Evolutionary conservation across 176 grass and related monocot species (phyloP), one percentile per base, ranked within the genome.

Genomic region (Rhynchospora pubera): DNA sequence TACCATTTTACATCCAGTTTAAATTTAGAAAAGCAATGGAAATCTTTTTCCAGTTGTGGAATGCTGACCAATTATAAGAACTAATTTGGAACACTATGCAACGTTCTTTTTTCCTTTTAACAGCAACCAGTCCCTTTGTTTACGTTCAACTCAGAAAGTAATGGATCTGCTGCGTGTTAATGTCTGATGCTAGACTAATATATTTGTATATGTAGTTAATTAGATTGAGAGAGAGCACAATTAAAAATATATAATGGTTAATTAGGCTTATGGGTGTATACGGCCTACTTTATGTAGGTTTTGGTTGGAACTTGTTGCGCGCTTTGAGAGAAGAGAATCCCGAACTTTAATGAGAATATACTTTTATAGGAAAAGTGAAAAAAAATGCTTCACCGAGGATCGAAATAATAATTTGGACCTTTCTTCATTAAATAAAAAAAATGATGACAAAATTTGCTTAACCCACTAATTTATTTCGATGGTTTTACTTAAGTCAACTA

Each of bases 251-350:
- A 58, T 58, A 58, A 15, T 58, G 56, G 56, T 58, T 61, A 22
- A 61, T 61, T 61, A 61, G 7, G 19, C 58, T 61, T 61, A 23
- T 61, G 21, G 58, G 58, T 24, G 9, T 5, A 39, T 39, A 39
- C 34, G 34, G 34, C 19, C 56, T 58, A 58, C n/a, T 58, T 6
- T 15, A 7, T 58, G 58, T 61, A 61, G 58, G 47, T 11, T 10
- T 52, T 74, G 21, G n/a, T 74, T 74, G 70, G 45, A 51, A 74
- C 70, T 74, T 74, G 68, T 48, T 73, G 70, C 19, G 26, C 14
- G 45, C 45, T 51, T 23, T 24, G 46, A 23, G 47, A 74, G 11
- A 21, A 74, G 46, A 74, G 70, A 74, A 74, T 74, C 70, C 70
- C 70, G 21, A 52, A 74, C 70, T 74, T 51, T 51, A 22, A 74